Evolutionary conservation across 2,329 filamentous ascomycete genomes (phyloP).

Genomic region (Nothopassalora personata): DNA sequence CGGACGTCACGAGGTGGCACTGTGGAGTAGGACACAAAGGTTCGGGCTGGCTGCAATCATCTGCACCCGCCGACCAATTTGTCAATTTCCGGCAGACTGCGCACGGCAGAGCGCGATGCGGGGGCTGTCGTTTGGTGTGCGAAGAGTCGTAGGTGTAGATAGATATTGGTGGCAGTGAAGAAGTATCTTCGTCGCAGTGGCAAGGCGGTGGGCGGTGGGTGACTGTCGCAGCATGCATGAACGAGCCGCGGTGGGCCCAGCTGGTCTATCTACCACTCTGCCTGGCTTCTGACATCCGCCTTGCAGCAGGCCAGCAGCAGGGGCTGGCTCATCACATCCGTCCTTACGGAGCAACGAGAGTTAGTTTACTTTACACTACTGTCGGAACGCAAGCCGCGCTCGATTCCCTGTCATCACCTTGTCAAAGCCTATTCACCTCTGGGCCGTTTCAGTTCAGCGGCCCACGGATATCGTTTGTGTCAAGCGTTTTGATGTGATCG

Average conservation of each 20-base stretch:
- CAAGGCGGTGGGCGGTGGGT: background rate
- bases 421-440: background rate
- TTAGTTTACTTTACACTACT: background rate
- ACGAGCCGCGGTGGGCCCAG: background rate
- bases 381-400: background rate
- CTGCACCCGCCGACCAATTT: background rate
- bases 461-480: background rate
- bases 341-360: background rate
- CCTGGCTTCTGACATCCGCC: background rate
- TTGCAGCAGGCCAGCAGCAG: background rate
- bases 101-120: background rate
- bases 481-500: background rate
- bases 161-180: background rate
- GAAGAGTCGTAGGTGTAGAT: background rate
- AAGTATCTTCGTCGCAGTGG: background rate
- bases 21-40: background rate
- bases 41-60: background rate
- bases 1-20: slow-evolving; percentile 6
- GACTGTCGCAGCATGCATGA: background rate
- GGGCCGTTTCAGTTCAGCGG: background rate
- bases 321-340: background rate
- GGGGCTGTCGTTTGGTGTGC: background rate
- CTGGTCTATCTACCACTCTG: background rate
- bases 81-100: background rate
- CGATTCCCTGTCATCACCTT: background rate